Conservation (phyloP, 176 grass and related monocot species). For the Hordeum vulgare region DNA sequence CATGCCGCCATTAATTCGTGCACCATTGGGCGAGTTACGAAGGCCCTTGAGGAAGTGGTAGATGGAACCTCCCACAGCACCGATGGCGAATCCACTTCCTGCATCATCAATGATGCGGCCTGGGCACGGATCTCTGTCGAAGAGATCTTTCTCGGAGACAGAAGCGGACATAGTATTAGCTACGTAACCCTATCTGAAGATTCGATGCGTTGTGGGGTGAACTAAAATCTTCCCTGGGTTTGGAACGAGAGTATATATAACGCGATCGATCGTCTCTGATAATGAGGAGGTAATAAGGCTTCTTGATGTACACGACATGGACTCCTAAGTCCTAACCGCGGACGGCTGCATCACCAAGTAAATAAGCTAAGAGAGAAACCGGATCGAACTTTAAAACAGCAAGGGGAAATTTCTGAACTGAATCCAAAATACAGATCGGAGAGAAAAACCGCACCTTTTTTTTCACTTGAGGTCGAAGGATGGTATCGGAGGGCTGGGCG, state of each 20-base stretch:
- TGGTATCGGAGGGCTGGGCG: slow-evolving; percentile 57
- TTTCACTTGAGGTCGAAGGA: slow-evolving; percentile 82
- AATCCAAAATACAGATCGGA: neutral
- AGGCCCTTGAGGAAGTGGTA: slow-evolving; percentile 49
- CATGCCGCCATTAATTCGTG: slow-evolving; percentile 21
- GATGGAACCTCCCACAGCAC: slow-evolving; percentile 37
- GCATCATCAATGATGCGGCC: slow-evolving; percentile 31
- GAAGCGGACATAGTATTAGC: slow-evolving; percentile 5
- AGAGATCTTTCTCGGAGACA: neutral
- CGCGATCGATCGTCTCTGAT: neutral
- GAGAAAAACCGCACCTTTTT: slow-evolving; percentile 29
- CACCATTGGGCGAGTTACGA: slow-evolving; percentile 28
- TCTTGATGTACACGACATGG: neutral
- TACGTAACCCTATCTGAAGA: neutral
- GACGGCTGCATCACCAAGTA: neutral
- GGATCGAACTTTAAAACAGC: neutral
- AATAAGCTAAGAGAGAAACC: neutral
- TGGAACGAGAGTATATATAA: neutral
- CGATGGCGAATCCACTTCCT: slow-evolving; percentile 23
- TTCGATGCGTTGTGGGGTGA: too few species aligned
- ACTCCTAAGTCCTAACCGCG: neutral
- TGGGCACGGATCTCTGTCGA: slow-evolving; percentile 30
- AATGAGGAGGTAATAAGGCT: neutral
- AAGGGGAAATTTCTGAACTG: neutral
- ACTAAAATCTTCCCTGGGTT: neutral